Evolutionary conservation across 2,329 filamentous ascomycete species (phyloP).

Genomic region (Raffaelea arxii): DNA sequence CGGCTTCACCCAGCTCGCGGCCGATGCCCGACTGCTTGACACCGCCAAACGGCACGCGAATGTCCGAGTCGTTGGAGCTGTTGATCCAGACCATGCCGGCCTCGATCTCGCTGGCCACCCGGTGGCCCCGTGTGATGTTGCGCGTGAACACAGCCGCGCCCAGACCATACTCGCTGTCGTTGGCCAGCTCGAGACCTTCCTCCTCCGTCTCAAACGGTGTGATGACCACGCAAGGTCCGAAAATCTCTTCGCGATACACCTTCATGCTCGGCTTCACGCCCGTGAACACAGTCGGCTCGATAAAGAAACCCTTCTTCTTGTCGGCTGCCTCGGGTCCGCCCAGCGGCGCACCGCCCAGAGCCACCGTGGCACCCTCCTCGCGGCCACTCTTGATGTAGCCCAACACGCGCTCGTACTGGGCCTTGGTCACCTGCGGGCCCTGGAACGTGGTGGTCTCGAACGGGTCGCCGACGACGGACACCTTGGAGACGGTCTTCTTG

Average conservation of each 20-base stretch:
- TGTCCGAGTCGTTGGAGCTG: constrained; percentile 30
- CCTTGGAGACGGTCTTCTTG: constrained; percentile 44
- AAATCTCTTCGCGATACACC: constrained; percentile 26
- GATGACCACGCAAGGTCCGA: constrained; percentile 25
- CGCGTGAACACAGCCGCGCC: constrained; percentile 49
- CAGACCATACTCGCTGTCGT: constrained; percentile 45
- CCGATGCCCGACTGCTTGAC: constrained; percentile 28
- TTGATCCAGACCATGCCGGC: constrained; percentile 43
- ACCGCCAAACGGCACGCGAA: constrained; percentile 41
- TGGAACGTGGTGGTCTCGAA: constrained; percentile 59
- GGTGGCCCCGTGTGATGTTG: constrained; percentile 36
- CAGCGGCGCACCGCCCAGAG: constrained; percentile 44
- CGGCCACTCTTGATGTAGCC: constrained; percentile 59
- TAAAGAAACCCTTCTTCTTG: constrained; percentile 29
- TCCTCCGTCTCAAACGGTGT: constrained; percentile 25
- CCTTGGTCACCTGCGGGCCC: constrained; percentile 59
- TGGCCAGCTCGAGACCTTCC: constrained; percentile 25
- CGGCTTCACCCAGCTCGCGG: constrained; percentile 25
- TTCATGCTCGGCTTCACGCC: constrained; percentile 24
- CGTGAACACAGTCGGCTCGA: constrained; percentile 25
- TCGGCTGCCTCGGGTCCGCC: constrained; percentile 26
- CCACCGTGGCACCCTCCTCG: constrained; percentile 53
- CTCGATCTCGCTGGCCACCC: constrained; percentile 43
- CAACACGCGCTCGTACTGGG: constrained; percentile 58
- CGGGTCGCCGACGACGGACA: constrained; percentile 55